Evolutionary conservation across 2,329 filamentous ascomycete species (phyloP).

Genomic region (Aspergillus amoenus): DNA sequence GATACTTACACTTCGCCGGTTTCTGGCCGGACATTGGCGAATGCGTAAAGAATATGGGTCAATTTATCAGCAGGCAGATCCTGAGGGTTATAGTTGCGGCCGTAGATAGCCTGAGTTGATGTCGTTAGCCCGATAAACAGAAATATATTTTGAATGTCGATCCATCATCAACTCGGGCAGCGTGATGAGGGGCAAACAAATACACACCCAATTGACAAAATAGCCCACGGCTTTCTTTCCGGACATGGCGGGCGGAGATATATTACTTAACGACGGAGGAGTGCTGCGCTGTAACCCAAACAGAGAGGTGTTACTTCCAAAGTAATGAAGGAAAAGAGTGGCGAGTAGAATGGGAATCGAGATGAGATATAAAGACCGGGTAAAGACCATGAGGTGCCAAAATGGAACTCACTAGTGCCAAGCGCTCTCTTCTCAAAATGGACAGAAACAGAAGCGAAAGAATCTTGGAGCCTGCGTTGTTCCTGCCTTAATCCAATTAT

Average conservation of each 20-base stretch:
- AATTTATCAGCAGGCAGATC: conserved; percentile 76
- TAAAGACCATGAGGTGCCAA: conserved; percentile 10
- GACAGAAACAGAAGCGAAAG: conserved; percentile 4
- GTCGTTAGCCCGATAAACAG: not conserved
- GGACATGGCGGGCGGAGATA: conserved; percentile 22
- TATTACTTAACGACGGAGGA: conserved; percentile 6
- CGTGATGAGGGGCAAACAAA: not conserved
- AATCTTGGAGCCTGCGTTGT: conserved; percentile 27
- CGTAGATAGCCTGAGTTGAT: conserved; percentile 71
- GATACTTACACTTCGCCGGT: conserved; percentile 70
- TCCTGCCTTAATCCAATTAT: conserved; percentile 16
- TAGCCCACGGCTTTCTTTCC: conserved; percentile 41
- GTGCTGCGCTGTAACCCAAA: conserved; percentile 12
- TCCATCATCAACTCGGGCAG: not conserved
- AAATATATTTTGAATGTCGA: not conserved
- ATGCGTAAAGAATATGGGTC: conserved; percentile 84
- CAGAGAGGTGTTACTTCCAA: conserved; percentile 12
- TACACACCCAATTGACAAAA: conserved; percentile 46
- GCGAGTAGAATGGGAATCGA: conserved; percentile 8
- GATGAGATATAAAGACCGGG: conserved; percentile 5
- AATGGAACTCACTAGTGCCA: not conserved
- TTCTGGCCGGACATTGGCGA: conserved; percentile 79
- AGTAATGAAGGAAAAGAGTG: conserved; percentile 13
- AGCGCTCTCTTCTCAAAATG: conserved; percentile 8
- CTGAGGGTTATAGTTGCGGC: conserved; percentile 75